Conservation (phyloP, 1,284 basidiomycete species). For the Mrakiaceae sp. region DNA sequence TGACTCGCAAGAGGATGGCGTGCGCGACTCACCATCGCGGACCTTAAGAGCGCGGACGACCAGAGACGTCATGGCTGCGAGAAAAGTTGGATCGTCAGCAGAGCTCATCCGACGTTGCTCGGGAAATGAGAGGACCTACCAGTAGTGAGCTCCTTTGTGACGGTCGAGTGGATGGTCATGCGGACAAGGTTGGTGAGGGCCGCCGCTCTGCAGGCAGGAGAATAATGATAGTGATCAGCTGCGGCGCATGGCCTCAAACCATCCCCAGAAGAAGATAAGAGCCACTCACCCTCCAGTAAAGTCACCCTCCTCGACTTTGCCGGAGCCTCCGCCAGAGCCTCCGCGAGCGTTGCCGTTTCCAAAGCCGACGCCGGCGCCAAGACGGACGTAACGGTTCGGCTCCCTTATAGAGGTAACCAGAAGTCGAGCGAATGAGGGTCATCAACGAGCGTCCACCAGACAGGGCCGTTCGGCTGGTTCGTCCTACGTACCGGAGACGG, state of each 20-base stretch:
- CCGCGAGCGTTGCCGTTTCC: neutral
- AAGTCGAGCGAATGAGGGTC: neutral
- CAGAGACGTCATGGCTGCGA: constrained; percentile 9
- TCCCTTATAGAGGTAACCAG: constrained; percentile 2
- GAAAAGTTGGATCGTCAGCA: neutral
- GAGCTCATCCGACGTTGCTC: too few species aligned
- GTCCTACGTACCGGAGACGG: constrained; percentile 1
- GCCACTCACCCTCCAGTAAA: constrained; percentile 11
- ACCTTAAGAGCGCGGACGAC: constrained; percentile 15
- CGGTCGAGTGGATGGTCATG: constrained; percentile 14
- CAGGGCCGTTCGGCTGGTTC: neutral
- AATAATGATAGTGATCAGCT: neutral
- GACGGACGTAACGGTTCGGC: constrained; percentile 17
- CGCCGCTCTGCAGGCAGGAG: constrained; percentile 1
- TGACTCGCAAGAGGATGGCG: neutral
- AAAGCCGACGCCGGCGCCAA: neutral
- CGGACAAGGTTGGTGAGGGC: constrained; percentile 6
- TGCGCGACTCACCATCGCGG: constrained; percentile 1
- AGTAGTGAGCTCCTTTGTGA: constrained; percentile 17
- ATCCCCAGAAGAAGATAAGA: neutral
- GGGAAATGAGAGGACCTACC: too few species aligned
- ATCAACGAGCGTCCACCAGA: neutral
- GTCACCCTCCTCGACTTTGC: neutral
- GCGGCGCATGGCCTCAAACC: neutral
- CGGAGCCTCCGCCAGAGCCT: neutral